Evolutionary conservation across 2,329 filamentous ascomycete genomes (phyloP).

Genomic region (Ophiosphaerella herpotricha): DNA sequence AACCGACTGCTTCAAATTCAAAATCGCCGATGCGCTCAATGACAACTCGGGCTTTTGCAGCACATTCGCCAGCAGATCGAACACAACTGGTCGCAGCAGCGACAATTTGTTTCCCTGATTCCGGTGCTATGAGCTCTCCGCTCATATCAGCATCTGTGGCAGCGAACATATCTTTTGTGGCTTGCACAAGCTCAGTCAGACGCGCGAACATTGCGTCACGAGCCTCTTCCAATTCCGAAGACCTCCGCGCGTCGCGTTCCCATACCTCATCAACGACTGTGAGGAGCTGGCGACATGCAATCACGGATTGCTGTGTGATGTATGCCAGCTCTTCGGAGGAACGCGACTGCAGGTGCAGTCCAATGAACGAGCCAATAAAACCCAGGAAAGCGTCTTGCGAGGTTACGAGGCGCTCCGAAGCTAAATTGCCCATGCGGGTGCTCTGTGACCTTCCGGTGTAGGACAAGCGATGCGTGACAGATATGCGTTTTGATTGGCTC

Average conservation of each 20-base stretch:
- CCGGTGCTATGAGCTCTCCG: constrained; percentile 78
- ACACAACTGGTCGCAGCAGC: constrained; percentile 85
- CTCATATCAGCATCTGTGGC: constrained; percentile 69
- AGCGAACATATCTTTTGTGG: constrained; percentile 78
- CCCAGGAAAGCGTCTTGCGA: constrained; percentile 89
- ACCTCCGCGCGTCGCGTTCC: constrained; percentile 72
- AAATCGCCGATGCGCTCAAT: constrained; percentile 92
- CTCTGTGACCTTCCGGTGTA: constrained; percentile 69
- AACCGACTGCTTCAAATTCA: constrained; percentile 63
- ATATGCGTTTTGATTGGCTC: constrained; percentile 52
- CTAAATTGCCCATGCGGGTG: constrained; percentile 70
- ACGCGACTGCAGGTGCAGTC: constrained; percentile 89
- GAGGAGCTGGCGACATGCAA: constrained; percentile 78
- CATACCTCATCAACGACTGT: constrained; percentile 81
- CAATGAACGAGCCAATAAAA: constrained; percentile 90
- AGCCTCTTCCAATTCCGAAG: constrained; percentile 68
- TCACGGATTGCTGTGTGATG: constrained; percentile 81
- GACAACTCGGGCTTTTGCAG: constrained; percentile 80
- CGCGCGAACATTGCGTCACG: constrained; percentile 78
- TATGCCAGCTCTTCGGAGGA: constrained; percentile 81
- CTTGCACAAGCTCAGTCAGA: constrained; percentile 78
- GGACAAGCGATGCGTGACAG: constrained; percentile 74
- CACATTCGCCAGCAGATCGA: constrained; percentile 86
- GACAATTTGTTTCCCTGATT: constrained; percentile 76
- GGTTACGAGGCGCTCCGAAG: constrained; percentile 78